Evolutionary conservation across 2,329 filamentous ascomycete genomes (phyloP), one percentile per base, ranked within the genome.

Genomic region (Orbilia oligospora): DNA sequence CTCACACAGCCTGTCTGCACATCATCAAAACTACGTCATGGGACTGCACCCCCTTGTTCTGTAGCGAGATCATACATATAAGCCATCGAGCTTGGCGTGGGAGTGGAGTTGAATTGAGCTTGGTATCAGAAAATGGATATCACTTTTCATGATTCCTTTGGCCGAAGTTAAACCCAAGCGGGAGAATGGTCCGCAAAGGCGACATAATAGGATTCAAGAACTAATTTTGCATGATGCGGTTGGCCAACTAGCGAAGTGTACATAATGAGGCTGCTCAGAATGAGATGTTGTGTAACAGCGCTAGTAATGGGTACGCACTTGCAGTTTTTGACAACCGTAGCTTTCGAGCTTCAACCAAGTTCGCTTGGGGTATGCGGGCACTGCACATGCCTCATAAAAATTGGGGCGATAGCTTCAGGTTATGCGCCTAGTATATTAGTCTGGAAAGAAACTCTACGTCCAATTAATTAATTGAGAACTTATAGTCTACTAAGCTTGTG

Each of bases 1-100:
- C 48, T 58, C 20, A 18, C 24, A 44, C 36, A 68, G 18, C 33
- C 14, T 22, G 69, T 41, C 20, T 33, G 24, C n/a, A 49, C n/a
- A 58, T 18, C 30, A 44, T 48, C 46, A 58, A 55, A 41, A 48
- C 61, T 46, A 73, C 70, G 70, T 73, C 70, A 73, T 73, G 36
- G 27, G 56, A 65, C 56, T 49, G 46, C 22, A n/a, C 12, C 22
- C 56, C 55, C 56, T n/a, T 75, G 71, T 56, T 63, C 22, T 68
- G 63, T 27, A 69, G 48, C 33, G 1, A 22, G 41, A 41, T 63
- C 46, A 18, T 53, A 24, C 36, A 20, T n/a, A 44, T 27, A 61
- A 61, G 36, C 56, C 56, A 9, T 44, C n/a, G 0, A 0, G 33
- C 56, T 61, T 61, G 20, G 56, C 56, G 22, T 27, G 56, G 44